Evolutionary conservation across 2,329 filamentous ascomycete genomes (phyloP).

Genomic region (Alternaria sp.): DNA sequence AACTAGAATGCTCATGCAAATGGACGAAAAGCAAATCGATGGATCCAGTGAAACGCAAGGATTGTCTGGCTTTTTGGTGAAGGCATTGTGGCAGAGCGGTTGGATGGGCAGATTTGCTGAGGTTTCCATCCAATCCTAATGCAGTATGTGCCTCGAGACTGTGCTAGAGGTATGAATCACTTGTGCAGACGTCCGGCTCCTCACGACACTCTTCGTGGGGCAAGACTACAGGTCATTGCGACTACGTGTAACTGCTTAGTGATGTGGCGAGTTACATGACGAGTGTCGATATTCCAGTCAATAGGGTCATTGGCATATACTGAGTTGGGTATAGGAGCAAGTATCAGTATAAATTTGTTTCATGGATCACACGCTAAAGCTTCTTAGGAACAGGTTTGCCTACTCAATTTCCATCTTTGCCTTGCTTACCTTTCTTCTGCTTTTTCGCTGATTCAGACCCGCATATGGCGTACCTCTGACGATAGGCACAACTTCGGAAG

Average conservation of each 20-base stretch:
- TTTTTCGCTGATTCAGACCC: conserved; percentile 11
- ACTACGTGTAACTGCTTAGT: too few species aligned
- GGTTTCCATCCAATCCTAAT: neutral
- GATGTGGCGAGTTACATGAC: too few species aligned
- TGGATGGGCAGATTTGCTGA: neutral
- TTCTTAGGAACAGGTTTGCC: too few species aligned
- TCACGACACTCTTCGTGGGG: conserved; percentile 22
- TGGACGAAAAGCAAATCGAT: neutral
- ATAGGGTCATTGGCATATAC: too few species aligned
- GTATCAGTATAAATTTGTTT: neutral
- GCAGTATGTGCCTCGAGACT: conserved; percentile 19
- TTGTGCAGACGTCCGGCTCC: conserved; percentile 21
- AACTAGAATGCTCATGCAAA: conserved; percentile 45
- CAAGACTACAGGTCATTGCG: neutral
- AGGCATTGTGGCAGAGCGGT: neutral
- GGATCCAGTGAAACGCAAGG: neutral
- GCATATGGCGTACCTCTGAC: conserved; percentile 34
- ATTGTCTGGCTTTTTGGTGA: neutral
- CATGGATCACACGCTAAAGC: too few species aligned
- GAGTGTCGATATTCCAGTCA: too few species aligned
- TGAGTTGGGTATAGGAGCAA: too few species aligned
- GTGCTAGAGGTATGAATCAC: conserved; percentile 18
- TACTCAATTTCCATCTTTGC: neutral
- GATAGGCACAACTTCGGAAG: conserved; percentile 35
- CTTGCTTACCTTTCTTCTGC: neutral